Percentiles rank a stretch among this genome's conserved stretches.
These are phyloP conservation scores for Phytopythium aichiense DNA, from an alignment of 352 stramenopile species.

Conservation along the genomic window DNA sequence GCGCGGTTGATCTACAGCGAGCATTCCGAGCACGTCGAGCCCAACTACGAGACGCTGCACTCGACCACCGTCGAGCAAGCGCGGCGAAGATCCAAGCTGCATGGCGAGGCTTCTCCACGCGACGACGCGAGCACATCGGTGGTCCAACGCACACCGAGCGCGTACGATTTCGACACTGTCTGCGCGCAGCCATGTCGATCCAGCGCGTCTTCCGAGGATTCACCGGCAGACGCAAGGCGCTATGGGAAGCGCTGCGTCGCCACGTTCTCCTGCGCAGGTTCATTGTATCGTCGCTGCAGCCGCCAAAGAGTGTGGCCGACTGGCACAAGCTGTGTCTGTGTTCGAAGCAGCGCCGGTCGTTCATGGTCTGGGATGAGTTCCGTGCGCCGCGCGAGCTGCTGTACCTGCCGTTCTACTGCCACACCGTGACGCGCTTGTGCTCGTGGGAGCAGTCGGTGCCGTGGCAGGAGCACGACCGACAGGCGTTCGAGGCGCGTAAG, in stretches of 20 bases:
- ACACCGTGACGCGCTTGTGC: constrained; percentile 61
- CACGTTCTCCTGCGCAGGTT: neutral
- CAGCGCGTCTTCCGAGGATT: constrained; percentile 62
- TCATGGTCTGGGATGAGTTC: constrained; percentile 78
- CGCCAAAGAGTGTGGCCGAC: neutral
- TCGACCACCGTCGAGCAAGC: constrained; percentile 28
- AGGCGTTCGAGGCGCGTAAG: constrained; percentile 36
- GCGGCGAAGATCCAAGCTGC: constrained; percentile 51
- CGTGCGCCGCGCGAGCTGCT: constrained; percentile 38
- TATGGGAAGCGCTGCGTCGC: constrained; percentile 37
- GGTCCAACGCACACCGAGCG: constrained; percentile 15
- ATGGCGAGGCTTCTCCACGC: constrained; percentile 32
- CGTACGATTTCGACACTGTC: constrained; percentile 17
- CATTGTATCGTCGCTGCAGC: neutral
- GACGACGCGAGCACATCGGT: constrained; percentile 27
- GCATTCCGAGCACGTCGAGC: constrained; percentile 57
- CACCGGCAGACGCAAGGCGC: constrained; percentile 26
- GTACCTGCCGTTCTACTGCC: constrained; percentile 65
- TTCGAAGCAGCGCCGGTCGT: constrained; percentile 30
- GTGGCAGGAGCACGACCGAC: constrained; percentile 44
- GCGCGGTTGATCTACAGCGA: constrained; percentile 53
- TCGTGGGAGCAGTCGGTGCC: constrained; percentile 60
- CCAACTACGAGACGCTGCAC: constrained; percentile 24
- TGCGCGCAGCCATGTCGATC: constrained; percentile 31
- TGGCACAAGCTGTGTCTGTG: constrained; percentile 20